Evolutionary conservation across 225 moss, liverwort and hornwort genomes (phyloP), one percentile per base, ranked within the genome.

Genomic region (Bryoerythrophyllum caledonicum): DNA sequence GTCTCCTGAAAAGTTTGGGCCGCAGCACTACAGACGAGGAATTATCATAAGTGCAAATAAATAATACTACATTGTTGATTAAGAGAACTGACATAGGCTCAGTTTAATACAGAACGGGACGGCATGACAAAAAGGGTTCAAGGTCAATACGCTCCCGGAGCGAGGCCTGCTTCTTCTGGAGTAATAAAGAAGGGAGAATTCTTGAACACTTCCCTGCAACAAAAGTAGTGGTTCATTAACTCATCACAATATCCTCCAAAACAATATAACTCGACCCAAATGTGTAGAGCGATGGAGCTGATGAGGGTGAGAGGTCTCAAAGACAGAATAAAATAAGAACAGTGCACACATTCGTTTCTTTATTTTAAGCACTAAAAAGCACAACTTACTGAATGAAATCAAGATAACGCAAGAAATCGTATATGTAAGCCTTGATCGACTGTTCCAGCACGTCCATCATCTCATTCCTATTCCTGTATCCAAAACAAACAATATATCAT

Each of bases 111-210:
- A 72, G 30, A 82, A 73, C 69, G 6, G 52, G 65, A 43, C 46
- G 30, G 51, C 64, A 69, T 24, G 6, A 70, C 35, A 20, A 56
- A 38, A 38, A 10, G 38, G 60, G 74, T 60, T 25, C 44, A 61
- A 79, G 56, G 41, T 37, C 23, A 76, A 62, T 91, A 96, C 96
- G 75, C 74, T 37, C 76, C 80, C 16, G 82, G 74, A 52, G 79
- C 60, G 10, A 86, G 67, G 79, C 97, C 94, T 24, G 97, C 97
- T 79, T 99, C 97, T 79, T 95, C 95, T 21, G 91, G 83, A 76
- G 92, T 86, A 78, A 99, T 99, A 41, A 99, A 90, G 76, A 95
- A 99, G 10, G 97, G 97, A 28, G 97, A 94, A 61, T 99, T 83
- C 78, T 91, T 91, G 78, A 99, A 99, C 38, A 99, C 97, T 81